Base-by-base conservation (phyloP, 176 grass and related monocot genomes). In the Panicum miliaceum region DNA sequence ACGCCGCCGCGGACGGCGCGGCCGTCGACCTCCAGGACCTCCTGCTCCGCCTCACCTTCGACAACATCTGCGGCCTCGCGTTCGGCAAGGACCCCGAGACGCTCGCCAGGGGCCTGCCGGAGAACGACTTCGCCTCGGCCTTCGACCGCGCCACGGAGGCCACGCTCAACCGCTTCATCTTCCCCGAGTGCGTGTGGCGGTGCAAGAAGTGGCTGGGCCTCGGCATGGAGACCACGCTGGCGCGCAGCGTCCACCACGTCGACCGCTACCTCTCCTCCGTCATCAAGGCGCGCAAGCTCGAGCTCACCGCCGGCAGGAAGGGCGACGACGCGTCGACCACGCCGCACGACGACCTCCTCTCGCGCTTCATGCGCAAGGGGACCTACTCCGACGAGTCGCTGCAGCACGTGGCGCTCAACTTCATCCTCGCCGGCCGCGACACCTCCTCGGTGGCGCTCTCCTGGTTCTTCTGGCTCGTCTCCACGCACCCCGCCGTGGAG, bases 401-500 rank as follows among this genome's bases (percentile, higher is more conserved):
- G 57, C 95, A 98, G 86, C 92, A 93, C 43, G 95, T 98, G n/a
- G 95, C 90, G 63, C 95, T 98, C 79, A 98, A 95, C 87, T 98
- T 95, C 88, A 98, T 98, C 84, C 92, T 98, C 73, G 92, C 95
- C n/a, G 95, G 92, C 66, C 95, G 95, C 36, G 95, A 98, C 90
- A 98, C 95, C 45, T 98, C 95, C 82, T 94, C 92, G 16, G 95
- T 98, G 14, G 92, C 95, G 35, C 90, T 98, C 42, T 95, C 92
- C 87, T 98, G 92, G 95, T 98, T 98, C 91, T 98, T 98, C 89
- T 98, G 95, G 95, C 92, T 98, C 13, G 89, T 98, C 51, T 95
- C 95, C 75, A 95, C 92, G 42, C 90, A 94, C 54, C 90, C 93
- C 0, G 23, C 18, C 59, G 78, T 88, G 36, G 93, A 92, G 77